Percentiles rank a stretch among this genome's conserved stretches.
Evolutionary conservation across 805 yeast species (phyloP).

Genomic region (Kregervanrija pseudodelftensis): DNA sequence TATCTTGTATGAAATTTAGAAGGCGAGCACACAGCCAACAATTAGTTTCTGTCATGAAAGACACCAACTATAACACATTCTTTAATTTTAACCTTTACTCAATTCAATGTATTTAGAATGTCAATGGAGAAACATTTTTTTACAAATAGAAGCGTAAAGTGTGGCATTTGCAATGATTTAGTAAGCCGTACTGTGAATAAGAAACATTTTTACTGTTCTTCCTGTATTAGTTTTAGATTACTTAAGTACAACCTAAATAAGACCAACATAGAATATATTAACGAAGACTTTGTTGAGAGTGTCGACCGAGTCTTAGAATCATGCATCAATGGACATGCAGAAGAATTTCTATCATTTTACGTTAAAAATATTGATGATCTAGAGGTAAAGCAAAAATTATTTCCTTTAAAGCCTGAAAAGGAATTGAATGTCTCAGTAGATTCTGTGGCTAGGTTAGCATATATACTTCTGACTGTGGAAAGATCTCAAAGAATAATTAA

Average conservation of each 20-base stretch:
- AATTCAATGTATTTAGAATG: too few species aligned
- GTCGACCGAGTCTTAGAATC: constrained; percentile 18
- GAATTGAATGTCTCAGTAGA: constrained; percentile 12
- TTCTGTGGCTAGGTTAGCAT: constrained; percentile 24
- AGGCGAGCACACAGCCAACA: too few species aligned
- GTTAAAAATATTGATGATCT: constrained; percentile 4
- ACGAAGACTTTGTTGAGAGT: constrained; percentile 13
- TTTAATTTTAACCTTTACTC: too few species aligned
- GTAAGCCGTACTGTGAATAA: background rate
- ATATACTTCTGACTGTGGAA: constrained; percentile 26
- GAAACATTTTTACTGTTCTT: constrained; percentile 16
- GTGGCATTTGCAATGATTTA: constrained; percentile 15
- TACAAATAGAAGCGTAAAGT: background rate
- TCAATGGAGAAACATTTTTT: too few species aligned
- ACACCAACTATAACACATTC: too few species aligned
- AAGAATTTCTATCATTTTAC: constrained; percentile 12
- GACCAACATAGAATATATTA: constrained; percentile 15
- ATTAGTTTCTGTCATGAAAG: too few species aligned
- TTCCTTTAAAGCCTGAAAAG: background rate
- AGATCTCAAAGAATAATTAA: constrained; percentile 13
- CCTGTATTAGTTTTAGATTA: constrained; percentile 22
- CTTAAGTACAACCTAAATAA: constrained; percentile 18
- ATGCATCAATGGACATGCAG: constrained; percentile 21
- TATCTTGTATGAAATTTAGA: too few species aligned
- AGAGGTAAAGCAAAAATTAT: background rate